Base-by-base conservation (phyloP, 1,139 yeast genomes). In the Suzukiozyma palmioleophila region DNA sequence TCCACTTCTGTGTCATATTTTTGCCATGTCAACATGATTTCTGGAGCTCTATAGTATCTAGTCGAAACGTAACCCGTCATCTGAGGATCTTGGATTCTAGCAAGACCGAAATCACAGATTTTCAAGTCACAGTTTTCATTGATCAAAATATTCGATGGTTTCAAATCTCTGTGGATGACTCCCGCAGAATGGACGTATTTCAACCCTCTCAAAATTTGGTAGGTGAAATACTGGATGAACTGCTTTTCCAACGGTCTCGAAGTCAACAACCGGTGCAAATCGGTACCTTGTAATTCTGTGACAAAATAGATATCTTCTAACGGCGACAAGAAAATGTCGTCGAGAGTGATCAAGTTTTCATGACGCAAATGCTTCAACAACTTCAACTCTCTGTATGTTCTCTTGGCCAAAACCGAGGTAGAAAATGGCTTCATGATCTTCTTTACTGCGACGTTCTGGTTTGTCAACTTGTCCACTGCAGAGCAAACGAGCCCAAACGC, bases 51-150 rank as follows among this genome's bases (percentile, higher is more conserved):
- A 63, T 92, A 92, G 72, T 92, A 94, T 54, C 99, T 69, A 3
- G 99, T 92, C 14, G 95, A 84, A 13, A 92, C 98, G 61, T 92
- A 92, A 26, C 98, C 99, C 1, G 98, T 92, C 98, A 92, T 92
- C 62, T 92, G 97, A 10, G 97, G 96, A 64, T 92, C 97, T 69
- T 92, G 97, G 58, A 92, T 86, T 59, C 98, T 77, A 27, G 97
- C 97, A 46, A 92, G 73, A 21, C 98, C 98, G 60, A 92, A 92
- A 66, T 92, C 98, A 68, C 97, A 90, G 53, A 92, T 92, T 62
- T 90, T 90, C 56, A 92, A 73, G 64, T 92, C 97, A 66, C 97
- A 92, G 63, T 90, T 89, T 66, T 90, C 97, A 59, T 90, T 90
- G 53, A 92, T 86, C 46, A 92, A 73, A 46, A 92, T 87, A 63